Conservation (phyloP, 139 green algal species). For the Tetradesmus obliquus region DNA sequence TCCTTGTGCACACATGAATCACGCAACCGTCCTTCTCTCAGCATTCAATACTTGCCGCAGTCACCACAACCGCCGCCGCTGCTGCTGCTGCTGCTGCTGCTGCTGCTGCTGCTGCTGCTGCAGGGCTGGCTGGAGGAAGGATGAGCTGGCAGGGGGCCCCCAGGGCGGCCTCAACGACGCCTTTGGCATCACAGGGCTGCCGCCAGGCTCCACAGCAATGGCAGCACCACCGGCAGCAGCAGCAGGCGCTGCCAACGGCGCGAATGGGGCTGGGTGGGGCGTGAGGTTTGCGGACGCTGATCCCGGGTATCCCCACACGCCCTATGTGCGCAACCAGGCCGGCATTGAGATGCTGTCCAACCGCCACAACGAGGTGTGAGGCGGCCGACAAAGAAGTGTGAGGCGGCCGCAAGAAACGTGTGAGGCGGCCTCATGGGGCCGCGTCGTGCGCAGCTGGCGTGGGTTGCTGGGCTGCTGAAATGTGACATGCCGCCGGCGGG, state of each 20-base stretch:
- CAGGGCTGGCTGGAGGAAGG: constrained; percentile 10
- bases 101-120: not conserved
- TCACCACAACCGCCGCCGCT: too few relatives aligned
- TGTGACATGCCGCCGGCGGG: too few relatives aligned
- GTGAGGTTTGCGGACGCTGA: constrained; percentile 1
- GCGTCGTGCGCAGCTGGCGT: too few relatives aligned
- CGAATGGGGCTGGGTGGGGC: not conserved
- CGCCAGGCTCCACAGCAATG: not conserved
- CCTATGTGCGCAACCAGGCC: not conserved
- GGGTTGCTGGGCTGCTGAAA: too few relatives aligned
- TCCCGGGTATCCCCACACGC: not conserved
- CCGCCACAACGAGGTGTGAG: not conserved
- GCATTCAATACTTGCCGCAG: too few relatives aligned
- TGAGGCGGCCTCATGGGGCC: too few relatives aligned
- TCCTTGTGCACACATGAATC: too few relatives aligned
- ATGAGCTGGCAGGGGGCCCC: not conserved
- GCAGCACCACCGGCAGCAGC: not conserved
- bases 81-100: not conserved
- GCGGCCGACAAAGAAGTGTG: not conserved
- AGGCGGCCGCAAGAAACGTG: too few relatives aligned
- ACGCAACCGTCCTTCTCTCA: too few relatives aligned
- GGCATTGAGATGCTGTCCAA: constrained; percentile 34
- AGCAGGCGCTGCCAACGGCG: not conserved
- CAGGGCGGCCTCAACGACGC: not conserved
- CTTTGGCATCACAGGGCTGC: not conserved